These are phyloP conservation scores for Diplodia intermedia DNA, from an alignment of 2,329 filamentous ascomycete genomes.

Conservation along the genomic window DNA sequence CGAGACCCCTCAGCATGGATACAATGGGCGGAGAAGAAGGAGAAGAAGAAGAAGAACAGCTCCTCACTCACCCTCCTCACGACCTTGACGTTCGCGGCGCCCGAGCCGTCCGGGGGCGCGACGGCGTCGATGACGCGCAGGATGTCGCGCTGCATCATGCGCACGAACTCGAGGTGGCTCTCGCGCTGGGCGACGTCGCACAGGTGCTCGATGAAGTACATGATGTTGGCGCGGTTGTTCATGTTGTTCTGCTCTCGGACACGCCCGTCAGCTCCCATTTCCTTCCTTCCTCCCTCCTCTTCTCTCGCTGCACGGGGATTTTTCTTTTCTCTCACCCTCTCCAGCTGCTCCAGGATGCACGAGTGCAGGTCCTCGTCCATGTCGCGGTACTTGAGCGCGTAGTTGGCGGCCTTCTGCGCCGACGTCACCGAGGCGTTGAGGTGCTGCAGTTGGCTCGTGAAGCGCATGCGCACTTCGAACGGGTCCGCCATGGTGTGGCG, in stretches of 20 bases:
- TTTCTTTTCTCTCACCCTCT: slow-evolving; percentile 64
- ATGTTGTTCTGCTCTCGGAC: slow-evolving; percentile 73
- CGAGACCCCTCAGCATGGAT: too few relatives aligned
- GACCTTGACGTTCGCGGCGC: slow-evolving; percentile 92
- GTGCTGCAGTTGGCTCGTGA: slow-evolving; percentile 87
- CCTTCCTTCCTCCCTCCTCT: neutral
- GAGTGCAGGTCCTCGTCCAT: slow-evolving; percentile 97
- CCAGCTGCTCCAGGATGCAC: slow-evolving; percentile 94
- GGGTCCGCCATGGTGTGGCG: slow-evolving; percentile 73
- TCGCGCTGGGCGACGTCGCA: slow-evolving; percentile 83
- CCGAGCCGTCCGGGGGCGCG: slow-evolving; percentile 82
- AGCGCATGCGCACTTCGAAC: slow-evolving; percentile 98
- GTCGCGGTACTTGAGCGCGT: slow-evolving; percentile 91
- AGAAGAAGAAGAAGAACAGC: too few relatives aligned
- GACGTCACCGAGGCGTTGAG: slow-evolving; percentile 89
- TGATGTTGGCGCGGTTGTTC: slow-evolving; percentile 97
- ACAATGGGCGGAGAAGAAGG: too few relatives aligned
- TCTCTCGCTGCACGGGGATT: neutral
- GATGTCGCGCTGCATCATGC: slow-evolving; percentile 95
- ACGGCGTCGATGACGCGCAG: slow-evolving; percentile 90
- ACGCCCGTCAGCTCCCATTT: neutral
- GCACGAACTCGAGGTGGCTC: slow-evolving; percentile 79
- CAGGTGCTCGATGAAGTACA: slow-evolving; percentile 98
- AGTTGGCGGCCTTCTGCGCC: slow-evolving; percentile 90
- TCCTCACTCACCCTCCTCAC: slow-evolving; percentile 72